Evolutionary conservation across 2,329 filamentous ascomycete genomes (phyloP), one percentile per base, ranked within the genome.

Genomic region (Botrytis byssoidea): DNA sequence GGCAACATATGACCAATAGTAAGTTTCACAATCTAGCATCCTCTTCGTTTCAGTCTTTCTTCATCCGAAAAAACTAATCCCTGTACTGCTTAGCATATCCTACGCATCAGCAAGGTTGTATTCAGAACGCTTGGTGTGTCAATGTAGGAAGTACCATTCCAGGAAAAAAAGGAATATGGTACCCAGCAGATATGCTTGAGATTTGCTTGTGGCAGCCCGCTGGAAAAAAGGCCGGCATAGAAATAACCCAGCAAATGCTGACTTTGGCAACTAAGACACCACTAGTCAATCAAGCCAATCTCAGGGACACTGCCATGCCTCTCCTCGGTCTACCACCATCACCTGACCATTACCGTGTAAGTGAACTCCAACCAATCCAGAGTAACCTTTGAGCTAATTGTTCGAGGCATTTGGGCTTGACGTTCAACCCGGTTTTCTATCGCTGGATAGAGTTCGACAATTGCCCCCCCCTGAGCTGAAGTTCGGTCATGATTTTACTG

Each of bases 151-250:
- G 35, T 37, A 25, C 16, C 5, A 8, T 20, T 25, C 40, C 22
- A 22, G 32, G 57, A 14, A 7, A n/a, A 35, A 42, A 48, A 16
- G 3, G 55, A 60, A 61, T 71, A 12, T 75, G 65, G 72, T 75
- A 75, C 35, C 74, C 74, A 25, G 74, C 74, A 5, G 48, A 70
- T 16, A 10, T 70, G 25, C 42, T 75, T 8, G 59, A 29, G 1
- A 75, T 75, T 16, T n/a, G 74, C 9, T 69, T 63, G 29, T 70
- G 74, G 69, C 72, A 75, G 48, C 44, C 70, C n/a, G 74, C 55
- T 8, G 22, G 35, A n/a, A 61, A 25, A 14, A 40, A 61, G 25
- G 59, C 37, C 25, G 18, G 20, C 2, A 25, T 48, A 48, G 22
- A 61, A 40, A 16, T 61, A 6, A 61, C 35, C 14, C 22, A 18